Evolutionary conservation across 2,329 filamentous ascomycete genomes (phyloP), one percentile per base, ranked within the genome.

Genomic region (Botrytis galanthina): DNA sequence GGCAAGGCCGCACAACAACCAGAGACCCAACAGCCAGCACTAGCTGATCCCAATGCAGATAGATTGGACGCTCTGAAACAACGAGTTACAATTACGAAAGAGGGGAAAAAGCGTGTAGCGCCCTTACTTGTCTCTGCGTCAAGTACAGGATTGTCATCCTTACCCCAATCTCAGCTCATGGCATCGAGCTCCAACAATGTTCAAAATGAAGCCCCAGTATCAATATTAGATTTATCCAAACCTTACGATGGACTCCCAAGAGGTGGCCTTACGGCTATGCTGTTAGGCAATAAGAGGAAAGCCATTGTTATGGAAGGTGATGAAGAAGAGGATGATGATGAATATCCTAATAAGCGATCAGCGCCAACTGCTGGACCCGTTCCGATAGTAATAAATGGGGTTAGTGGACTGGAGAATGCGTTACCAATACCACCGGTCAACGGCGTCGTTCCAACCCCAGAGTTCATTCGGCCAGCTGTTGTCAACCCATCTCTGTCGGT

Each of bases 91-190:
- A 91, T 98, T 74, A 97, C 94, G 0, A 98, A 98, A 81, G 95
- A 99, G 77, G 96, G 96, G 44, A 98, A 96, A 84, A 99, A 99
- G 84, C 89, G 96, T 72, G 95, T 99, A 72, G 93, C 94, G 6
- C 96, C 96, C 2, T 86, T 99, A 76, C 86, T 99, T 20, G 93
- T 99, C 10, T 97, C 95, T 0, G 94, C 94, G 0, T 95, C 95
- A 14, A 94, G 93, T 3, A 93, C 92, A 1, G 93, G 93, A 18
- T 91, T 95, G 79, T 97, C 95, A 0, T 97, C 95, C 26, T 84
- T 98, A 20, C 95, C 95, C 1, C 93, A 97, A 80, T 92, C 94
- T 35, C 93, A 97, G 79, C 86, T 98, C 9, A 92, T 98, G 75
- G 93, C 94, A 51, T 90, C 93, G 20, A 90, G 90, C 16, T 88